Conservation (phyloP, 345 rosid genomes). For the Aquilaria malaccensis region DNA sequence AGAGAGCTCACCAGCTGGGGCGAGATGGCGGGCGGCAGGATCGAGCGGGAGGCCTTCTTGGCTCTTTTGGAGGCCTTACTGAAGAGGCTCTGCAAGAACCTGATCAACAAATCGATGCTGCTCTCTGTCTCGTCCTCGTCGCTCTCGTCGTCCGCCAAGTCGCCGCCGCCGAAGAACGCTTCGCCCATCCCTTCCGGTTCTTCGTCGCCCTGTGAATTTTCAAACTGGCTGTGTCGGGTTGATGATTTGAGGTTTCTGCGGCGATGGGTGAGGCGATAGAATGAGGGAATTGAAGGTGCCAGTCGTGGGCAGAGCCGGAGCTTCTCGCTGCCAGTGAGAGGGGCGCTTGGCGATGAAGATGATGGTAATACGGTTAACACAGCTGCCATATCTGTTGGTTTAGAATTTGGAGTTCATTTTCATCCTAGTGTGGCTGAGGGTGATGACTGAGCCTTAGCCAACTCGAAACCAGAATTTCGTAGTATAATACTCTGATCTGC, state of each 20-base stretch:
- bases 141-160: slow-evolving; percentile 28
- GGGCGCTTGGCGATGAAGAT: too few species aligned
- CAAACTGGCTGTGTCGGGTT: slow-evolving; percentile 20
- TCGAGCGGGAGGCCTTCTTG: slow-evolving; percentile 58
- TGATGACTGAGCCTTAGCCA: too few species aligned
- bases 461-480: too few species aligned
- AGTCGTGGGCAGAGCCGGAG: too few species aligned
- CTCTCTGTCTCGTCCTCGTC: slow-evolving; percentile 62
- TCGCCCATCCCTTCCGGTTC: slow-evolving; percentile 30
- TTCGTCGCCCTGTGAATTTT: slow-evolving; percentile 28
- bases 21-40: slow-evolving; percentile 58
- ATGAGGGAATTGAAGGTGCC: too few species aligned
- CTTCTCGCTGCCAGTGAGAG: too few species aligned
- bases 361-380: too few species aligned
- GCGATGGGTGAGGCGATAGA: too few species aligned
- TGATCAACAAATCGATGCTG: slow-evolving; percentile 60
- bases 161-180: slow-evolving; percentile 31
- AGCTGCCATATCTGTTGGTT: too few species aligned
- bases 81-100: slow-evolving; percentile 56
- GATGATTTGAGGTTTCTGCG: too few species aligned
- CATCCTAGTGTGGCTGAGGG: too few species aligned
- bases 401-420: too few species aligned
- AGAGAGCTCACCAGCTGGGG: slow-evolving; percentile 45
- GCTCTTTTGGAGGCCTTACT: slow-evolving; percentile 60
- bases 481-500: neutral